Conservation (phyloP, 202 grass and related monocot genomes). For the Setaria viridis region DNA sequence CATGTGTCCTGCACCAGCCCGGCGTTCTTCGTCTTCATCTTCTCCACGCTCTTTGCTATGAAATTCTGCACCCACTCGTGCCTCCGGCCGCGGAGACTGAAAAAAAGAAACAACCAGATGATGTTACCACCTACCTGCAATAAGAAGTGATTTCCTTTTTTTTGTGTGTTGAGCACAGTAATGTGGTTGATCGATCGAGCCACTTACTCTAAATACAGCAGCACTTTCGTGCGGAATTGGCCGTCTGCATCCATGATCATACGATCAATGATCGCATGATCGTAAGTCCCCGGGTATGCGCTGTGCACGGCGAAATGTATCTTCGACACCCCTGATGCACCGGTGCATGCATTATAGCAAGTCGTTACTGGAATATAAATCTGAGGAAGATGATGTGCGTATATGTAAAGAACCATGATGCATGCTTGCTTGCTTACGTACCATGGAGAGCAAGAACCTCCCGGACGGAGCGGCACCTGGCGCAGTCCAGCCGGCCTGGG, state of each 20-base stretch:
- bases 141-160: too few relatives aligned
- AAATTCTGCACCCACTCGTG: not conserved
- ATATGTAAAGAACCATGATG: too few relatives aligned
- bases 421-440: not conserved
- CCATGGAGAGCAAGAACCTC: not conserved
- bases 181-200: too few relatives aligned
- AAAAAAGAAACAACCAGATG: not conserved
- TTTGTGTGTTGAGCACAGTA: not conserved
- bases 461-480: not conserved
- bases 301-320: not conserved
- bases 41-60: not conserved
- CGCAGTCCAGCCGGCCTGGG: conserved; percentile 17
- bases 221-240: not conserved
- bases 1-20: not conserved
- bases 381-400: too few relatives aligned
- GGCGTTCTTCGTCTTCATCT: not conserved
- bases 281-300: not conserved
- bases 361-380: too few relatives aligned
- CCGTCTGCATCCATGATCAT: not conserved
- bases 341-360: too few relatives aligned
- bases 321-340: not conserved
- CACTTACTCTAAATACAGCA: conserved; percentile 20
- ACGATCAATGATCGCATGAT: not conserved
- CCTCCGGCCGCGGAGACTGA: conserved; percentile 2
- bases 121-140: too few relatives aligned